These are phyloP conservation scores for Rehmannia glutinosa DNA, from an alignment of 257 asterid species.

Conservation along the genomic window DNA sequence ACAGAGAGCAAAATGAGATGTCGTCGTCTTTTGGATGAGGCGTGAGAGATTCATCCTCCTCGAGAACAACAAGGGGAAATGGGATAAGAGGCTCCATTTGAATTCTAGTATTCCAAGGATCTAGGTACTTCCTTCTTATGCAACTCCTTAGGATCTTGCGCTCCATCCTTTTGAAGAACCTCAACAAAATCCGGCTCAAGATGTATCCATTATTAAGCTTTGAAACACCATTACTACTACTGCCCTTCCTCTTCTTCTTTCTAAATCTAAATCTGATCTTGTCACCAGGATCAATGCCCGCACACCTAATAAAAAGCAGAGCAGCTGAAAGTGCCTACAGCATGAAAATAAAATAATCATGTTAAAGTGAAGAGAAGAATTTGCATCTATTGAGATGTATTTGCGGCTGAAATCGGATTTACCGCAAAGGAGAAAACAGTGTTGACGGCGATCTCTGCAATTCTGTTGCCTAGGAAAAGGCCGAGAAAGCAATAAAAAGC, in stretches of 20 bases:
- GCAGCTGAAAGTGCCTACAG: constrained; percentile 66
- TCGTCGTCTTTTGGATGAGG: constrained; percentile 58
- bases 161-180: constrained; percentile 70
- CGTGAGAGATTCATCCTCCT: constrained; percentile 55
- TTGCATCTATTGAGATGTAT: too few relatives aligned
- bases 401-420: too few relatives aligned
- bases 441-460: constrained; percentile 61
- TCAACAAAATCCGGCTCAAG: constrained; percentile 43
- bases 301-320: constrained; percentile 70
- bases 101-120: constrained; percentile 49
- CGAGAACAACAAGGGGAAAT: constrained; percentile 57
- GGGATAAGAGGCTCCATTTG: constrained; percentile 70
- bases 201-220: constrained; percentile 39
- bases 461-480: constrained; percentile 62
- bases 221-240: constrained; percentile 19
- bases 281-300: constrained; percentile 83
- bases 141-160: constrained; percentile 64
- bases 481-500: constrained; percentile 83
- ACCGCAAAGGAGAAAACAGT: constrained; percentile 62
- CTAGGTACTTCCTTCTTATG: constrained; percentile 83
- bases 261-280: constrained; percentile 59
- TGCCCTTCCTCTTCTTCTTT: constrained; percentile 40
- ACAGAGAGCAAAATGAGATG: constrained; percentile 77
- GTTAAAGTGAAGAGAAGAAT: too few relatives aligned
- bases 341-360: neutral